Percentiles rank a stretch among this genome's conserved stretches.
These are phyloP conservation scores for Paraglomus occultum DNA, from an alignment of 192 early-diverging fungal species.

Conservation along the genomic window DNA sequence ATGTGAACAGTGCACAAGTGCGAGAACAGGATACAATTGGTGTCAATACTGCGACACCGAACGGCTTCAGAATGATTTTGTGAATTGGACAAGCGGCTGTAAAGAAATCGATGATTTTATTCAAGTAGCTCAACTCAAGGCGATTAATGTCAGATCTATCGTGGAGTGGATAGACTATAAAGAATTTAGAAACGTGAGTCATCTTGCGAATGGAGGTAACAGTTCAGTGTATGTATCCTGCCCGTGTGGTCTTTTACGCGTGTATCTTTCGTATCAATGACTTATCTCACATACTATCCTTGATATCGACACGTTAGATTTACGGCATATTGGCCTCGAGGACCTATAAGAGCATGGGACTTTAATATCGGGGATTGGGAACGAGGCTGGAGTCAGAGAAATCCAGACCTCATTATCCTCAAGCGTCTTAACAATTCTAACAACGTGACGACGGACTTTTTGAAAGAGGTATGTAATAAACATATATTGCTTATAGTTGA, in stretches of 20 bases:
- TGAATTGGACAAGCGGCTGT: not conserved
- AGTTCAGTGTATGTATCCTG: slow-evolving; percentile 3
- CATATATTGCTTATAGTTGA: not conserved
- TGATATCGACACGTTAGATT: too few species aligned
- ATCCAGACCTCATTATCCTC: not conserved
- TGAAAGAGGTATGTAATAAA: not conserved
- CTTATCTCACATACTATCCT: too few species aligned
- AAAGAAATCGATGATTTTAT: not conserved
- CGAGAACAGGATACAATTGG: slow-evolving; percentile 6
- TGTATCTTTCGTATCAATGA: too few species aligned
- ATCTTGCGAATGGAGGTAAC: slow-evolving; percentile 14
- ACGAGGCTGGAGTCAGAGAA: not conserved
- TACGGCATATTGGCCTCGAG: not conserved
- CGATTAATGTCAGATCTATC: not conserved
- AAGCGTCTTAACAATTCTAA: slow-evolving; percentile 12
- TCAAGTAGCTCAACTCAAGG: slow-evolving; percentile 5
- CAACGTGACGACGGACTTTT: not conserved
- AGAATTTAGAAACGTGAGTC: slow-evolving; percentile 1
- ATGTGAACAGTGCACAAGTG: not conserved
- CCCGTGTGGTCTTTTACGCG: too few species aligned
- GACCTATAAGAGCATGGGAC: slow-evolving; percentile 1
- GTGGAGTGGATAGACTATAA: slow-evolving; percentile 9
- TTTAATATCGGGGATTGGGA: not conserved
- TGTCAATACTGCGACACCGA: not conserved
- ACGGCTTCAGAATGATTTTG: not conserved